Evolutionary conservation across 1,284 basidiomycete genomes (phyloP).

Genomic region (Bjerkandera adusta): DNA sequence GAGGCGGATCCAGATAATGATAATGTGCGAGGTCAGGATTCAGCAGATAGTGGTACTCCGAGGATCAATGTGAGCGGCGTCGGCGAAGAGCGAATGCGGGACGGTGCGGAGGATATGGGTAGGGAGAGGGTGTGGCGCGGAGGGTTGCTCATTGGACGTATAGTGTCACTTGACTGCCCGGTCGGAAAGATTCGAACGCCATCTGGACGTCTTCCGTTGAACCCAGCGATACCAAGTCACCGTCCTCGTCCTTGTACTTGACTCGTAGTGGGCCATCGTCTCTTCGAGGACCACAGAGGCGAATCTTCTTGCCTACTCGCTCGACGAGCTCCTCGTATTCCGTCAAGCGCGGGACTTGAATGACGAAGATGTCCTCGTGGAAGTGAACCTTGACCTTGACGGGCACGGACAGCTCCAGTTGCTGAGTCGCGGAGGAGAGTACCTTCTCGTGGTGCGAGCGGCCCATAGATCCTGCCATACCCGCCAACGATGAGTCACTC

Average conservation of each 20-base stretch:
- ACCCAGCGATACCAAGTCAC: slow-evolving; percentile 82
- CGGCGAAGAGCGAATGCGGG: slow-evolving; percentile 12
- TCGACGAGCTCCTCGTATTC: slow-evolving; percentile 83
- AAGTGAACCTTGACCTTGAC: slow-evolving; percentile 89
- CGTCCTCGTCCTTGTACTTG: slow-evolving; percentile 89
- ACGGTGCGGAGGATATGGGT: slow-evolving; percentile 4
- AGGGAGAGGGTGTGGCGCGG: slow-evolving; percentile 1
- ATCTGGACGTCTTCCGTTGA: slow-evolving; percentile 90
- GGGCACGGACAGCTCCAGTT: slow-evolving; percentile 35
- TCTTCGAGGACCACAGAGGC: slow-evolving; percentile 77
- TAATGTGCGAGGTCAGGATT: slow-evolving; percentile 11
- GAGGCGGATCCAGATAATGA: slow-evolving; percentile 11
- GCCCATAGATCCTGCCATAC: slow-evolving; percentile 35
- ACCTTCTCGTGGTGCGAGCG: slow-evolving; percentile 51
- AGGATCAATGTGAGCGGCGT: neutral
- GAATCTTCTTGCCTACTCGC: slow-evolving; percentile 90
- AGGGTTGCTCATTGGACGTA: slow-evolving; percentile 57
- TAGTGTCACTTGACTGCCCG: slow-evolving; percentile 72
- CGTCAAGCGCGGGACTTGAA: slow-evolving; percentile 79
- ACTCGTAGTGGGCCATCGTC: slow-evolving; percentile 77
- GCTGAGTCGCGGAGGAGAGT: slow-evolving; percentile 24
- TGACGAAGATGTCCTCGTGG: slow-evolving; percentile 89
- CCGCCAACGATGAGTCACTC: slow-evolving; percentile 71
- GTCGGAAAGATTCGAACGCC: slow-evolving; percentile 79
- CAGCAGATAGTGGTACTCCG: slow-evolving; percentile 13